Conservation (phyloP, 1,284 basidiomycete species). For the Marasmius oreades region DNA sequence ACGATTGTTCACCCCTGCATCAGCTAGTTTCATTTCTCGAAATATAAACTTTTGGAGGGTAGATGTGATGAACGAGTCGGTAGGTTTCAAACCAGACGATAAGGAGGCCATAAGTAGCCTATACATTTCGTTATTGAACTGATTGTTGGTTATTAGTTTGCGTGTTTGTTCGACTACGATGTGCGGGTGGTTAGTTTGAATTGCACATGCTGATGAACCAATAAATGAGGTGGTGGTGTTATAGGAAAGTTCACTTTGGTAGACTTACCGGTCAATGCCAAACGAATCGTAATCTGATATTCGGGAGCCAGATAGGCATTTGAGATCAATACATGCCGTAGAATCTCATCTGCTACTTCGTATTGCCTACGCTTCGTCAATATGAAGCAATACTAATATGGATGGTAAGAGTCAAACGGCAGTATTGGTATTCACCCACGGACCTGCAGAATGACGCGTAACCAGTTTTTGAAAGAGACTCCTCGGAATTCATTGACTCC, state of each 20-base stretch:
- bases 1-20: conserved; percentile 58
- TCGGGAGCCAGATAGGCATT: conserved; percentile 70
- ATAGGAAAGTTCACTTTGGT: background rate
- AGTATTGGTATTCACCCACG: conserved; percentile 12
- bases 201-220: conserved; percentile 59
- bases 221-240: background rate
- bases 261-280: conserved; percentile 67
- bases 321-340: conserved; percentile 76
- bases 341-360: conserved; percentile 72
- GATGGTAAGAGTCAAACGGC: background rate
- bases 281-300: conserved; percentile 66
- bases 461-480: conserved; percentile 84
- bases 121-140: conserved; percentile 81
- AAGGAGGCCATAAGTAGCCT: conserved; percentile 72
- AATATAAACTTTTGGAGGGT: conserved; percentile 80
- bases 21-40: conserved; percentile 68
- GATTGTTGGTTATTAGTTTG: conserved; percentile 67
- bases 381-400: conserved; percentile 76
- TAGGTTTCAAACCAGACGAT: conserved; percentile 62
- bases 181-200: conserved; percentile 51
- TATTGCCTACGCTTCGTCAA: conserved; percentile 66
- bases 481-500: conserved; percentile 73
- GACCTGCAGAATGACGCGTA: conserved; percentile 83
- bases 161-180: conserved; percentile 69
- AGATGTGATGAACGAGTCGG: conserved; percentile 71